Evolutionary conservation across 805 yeast species (phyloP), one percentile per base, ranked within the genome.

Genomic region (Yamadazyma sp.): DNA sequence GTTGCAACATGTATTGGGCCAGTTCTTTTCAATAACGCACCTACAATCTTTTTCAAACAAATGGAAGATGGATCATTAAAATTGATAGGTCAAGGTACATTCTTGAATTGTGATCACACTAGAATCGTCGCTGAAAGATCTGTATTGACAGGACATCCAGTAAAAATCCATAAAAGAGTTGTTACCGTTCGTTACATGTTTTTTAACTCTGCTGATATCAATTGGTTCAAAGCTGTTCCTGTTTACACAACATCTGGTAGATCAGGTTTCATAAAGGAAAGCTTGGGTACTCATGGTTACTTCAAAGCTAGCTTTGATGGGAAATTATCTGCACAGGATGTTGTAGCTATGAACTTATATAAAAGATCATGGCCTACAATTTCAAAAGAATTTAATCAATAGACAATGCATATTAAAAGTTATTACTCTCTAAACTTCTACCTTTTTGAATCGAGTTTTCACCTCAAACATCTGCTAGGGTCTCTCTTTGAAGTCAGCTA

Each of bases 231-330:
- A 63, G 82, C 89, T 4, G 83, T 93, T 47, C 98, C 98, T 27
- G 66, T 93, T 42, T 93, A 87, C 61, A 89, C 98, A 27, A 87
- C 86, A 58, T 74, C 81, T 50, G 99, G 98, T 33, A 80, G 97
- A 60, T 73, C 88, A 14, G 99, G 99, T 36, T 84, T 84, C 60
- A 91, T 94, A 57, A 91, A 86, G 62, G 97, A 91, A 58, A 78
- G 89, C 55, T 72, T 93, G 68, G 99, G 99, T 65, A 93, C 98
- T 2, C 98, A 93, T 58, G 99, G 99, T 44, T 87, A 91, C 69
- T 89, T 83, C 76, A 93, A 93, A 66, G 96, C 97, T 16, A 83
- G 85, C 7, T 93, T 93, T 52, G 97, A 93, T 56, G 91, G 89
- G 40, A 86, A 82, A 52, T 68, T 94, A 51, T 79, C 84, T 34